phyloP scores from a whole-genome alignment of 805 yeast species.

The Cyberlindnera saturnus region DNA sequence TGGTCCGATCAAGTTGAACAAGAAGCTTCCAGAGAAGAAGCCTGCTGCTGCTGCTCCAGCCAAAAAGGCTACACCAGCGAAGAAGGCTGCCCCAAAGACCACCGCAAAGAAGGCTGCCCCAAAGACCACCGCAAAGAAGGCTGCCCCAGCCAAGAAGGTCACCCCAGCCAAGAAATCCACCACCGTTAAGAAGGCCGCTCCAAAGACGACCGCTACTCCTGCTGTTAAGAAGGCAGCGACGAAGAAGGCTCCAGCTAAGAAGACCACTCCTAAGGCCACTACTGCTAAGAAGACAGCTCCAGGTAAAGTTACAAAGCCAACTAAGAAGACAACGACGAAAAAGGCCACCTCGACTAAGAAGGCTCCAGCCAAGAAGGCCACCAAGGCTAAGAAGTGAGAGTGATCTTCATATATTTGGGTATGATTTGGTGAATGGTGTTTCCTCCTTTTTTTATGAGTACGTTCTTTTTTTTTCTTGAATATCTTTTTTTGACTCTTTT shows the following conservation, averaged over 20 bases:
- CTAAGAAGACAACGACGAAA: constrained; percentile 19
- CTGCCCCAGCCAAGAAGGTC: constrained; percentile 15
- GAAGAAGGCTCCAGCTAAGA: constrained; percentile 27
- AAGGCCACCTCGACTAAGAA: constrained; percentile 5
- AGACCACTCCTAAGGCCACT: constrained; percentile 26
- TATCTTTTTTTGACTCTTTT: not conserved
- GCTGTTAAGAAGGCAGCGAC: constrained; percentile 18
- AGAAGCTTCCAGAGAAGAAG: constrained; percentile 23
- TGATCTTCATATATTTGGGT: not conserved
- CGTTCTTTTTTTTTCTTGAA: not conserved
- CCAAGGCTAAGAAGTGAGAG: constrained; percentile 10
- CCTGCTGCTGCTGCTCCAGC: constrained; percentile 24
- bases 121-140: constrained; percentile 21
- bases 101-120: constrained; percentile 18
- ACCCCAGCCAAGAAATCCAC: constrained; percentile 22
- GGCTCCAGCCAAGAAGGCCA: constrained; percentile 4
- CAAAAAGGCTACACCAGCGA: constrained; percentile 27
- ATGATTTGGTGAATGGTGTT: not conserved
- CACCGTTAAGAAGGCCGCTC: constrained; percentile 25
- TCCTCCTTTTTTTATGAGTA: not conserved
- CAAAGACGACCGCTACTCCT: constrained; percentile 28
- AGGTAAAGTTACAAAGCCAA: constrained; percentile 2
- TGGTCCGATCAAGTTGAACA: constrained; percentile 67
- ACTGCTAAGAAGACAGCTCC: constrained; percentile 13
- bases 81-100: constrained; percentile 27